Evolutionary conservation across 257 asterid genomes (phyloP).

Genomic region (Nyctanthes arbortristis): DNA sequence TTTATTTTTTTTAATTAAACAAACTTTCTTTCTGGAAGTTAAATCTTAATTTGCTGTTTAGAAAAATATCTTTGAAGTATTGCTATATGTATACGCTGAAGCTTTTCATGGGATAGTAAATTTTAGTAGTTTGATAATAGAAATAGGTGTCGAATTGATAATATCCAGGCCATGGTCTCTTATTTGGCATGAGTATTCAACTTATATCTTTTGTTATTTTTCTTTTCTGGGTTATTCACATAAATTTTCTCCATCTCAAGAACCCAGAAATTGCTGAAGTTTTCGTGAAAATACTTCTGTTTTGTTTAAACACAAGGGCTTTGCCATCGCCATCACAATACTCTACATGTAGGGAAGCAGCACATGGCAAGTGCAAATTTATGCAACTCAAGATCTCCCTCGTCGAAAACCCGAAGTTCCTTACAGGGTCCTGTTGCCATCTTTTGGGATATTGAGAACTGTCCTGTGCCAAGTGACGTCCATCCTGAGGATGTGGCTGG

Average conservation of each 20-base stretch:
- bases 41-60: too few relatives aligned
- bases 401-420: slow-evolving; percentile 35
- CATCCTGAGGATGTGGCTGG: slow-evolving; percentile 89
- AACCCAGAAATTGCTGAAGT: slow-evolving; percentile 16
- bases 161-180: background rate
- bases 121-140: background rate
- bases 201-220: background rate
- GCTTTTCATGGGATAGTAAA: background rate
- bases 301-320: slow-evolving; percentile 35
- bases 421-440: slow-evolving; percentile 67
- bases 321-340: slow-evolving; percentile 31
- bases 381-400: slow-evolving; percentile 23
- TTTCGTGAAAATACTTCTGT: slow-evolving; percentile 36
- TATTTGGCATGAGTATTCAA: too few relatives aligned
- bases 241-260: slow-evolving; percentile 19
- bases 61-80: background rate
- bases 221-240: slow-evolving; percentile 4
- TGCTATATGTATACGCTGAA: background rate
- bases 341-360: slow-evolving; percentile 29
- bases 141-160: background rate
- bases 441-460: slow-evolving; percentile 98
- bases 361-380: slow-evolving; percentile 30
- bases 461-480: slow-evolving; percentile 85
- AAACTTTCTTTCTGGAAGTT: too few relatives aligned
- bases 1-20: too few relatives aligned